These are phyloP conservation scores for Sugiyamaella japonica DNA, from an alignment of 1,139 yeast genomes.

Conservation along the genomic window DNA sequence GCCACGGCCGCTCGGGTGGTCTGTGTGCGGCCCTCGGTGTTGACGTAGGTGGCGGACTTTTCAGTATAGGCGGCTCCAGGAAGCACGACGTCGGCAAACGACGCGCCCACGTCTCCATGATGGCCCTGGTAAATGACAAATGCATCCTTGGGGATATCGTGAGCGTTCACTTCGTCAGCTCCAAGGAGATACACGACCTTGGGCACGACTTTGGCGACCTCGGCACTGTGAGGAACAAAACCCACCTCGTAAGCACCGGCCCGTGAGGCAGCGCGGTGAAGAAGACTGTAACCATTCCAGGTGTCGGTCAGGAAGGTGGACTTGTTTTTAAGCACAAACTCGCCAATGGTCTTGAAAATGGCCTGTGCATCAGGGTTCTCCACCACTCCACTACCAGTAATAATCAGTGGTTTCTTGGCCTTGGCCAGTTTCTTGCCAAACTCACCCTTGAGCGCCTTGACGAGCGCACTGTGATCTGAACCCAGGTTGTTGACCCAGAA, in stretches of 20 bases:
- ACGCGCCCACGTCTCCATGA: constrained; percentile 89
- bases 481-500: constrained; percentile 69
- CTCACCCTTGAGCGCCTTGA: constrained; percentile 63
- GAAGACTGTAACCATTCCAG: constrained; percentile 81
- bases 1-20: constrained; percentile 83
- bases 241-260: constrained; percentile 87
- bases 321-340: constrained; percentile 57
- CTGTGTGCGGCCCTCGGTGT: constrained; percentile 90
- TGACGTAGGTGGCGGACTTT: constrained; percentile 82
- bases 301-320: constrained; percentile 63
- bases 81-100: constrained; percentile 81
- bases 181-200: constrained; percentile 80
- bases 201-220: constrained; percentile 55
- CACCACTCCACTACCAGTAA: constrained; percentile 79
- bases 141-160: constrained; percentile 78
- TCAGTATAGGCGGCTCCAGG: constrained; percentile 93
- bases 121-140: constrained; percentile 91
- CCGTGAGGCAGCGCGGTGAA: constrained; percentile 86
- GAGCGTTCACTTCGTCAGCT: constrained; percentile 74
- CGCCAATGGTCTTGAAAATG: constrained; percentile 61
- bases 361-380: constrained; percentile 68
- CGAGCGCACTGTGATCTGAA: constrained; percentile 56
- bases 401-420: constrained; percentile 76
- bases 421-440: constrained; percentile 66
- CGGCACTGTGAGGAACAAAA: constrained; percentile 56